A percentile compares a stretch with the other conserved stretches of the same genome.
These are phyloP conservation scores for Pseudogymnoascus sp. DNA, from an alignment of 2,329 filamentous ascomycete genomes.

Conservation along the genomic window DNA sequence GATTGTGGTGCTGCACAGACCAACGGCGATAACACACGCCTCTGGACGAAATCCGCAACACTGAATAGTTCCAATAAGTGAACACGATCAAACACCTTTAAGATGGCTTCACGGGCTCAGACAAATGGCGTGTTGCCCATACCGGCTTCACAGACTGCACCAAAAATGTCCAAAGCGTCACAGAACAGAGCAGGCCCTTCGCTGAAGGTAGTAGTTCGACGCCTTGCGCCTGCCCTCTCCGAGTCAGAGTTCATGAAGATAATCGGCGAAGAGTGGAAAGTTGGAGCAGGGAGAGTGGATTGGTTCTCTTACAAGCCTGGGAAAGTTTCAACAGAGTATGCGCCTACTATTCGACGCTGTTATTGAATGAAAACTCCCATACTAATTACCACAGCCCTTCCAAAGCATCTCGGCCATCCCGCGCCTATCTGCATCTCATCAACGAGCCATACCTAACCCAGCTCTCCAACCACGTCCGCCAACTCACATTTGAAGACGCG, in stretches of 20 bases:
- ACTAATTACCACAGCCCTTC: conserved; percentile 50
- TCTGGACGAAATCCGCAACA: conserved; percentile 4
- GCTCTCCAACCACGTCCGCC: conserved; percentile 64
- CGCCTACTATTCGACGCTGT: conserved; percentile 12
- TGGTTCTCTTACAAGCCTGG: conserved; percentile 68
- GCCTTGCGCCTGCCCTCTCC: conserved; percentile 79
- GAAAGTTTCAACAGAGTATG: conserved; percentile 79
- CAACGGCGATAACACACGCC: background rate
- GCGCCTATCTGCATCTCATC: conserved; percentile 77
- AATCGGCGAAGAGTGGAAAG: conserved; percentile 73
- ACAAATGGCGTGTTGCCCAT: conserved; percentile 48
- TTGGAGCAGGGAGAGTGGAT: conserved; percentile 74
- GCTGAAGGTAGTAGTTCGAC: conserved; percentile 76
- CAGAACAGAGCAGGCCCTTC: conserved; percentile 45
- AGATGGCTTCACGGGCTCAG: conserved; percentile 26
- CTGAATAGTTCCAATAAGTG: background rate
- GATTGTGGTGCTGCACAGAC: conserved; percentile 8
- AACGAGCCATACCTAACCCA: conserved; percentile 58
- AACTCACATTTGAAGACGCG: conserved; percentile 69
- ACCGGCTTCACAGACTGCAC: conserved; percentile 37
- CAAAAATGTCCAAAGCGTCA: conserved; percentile 33
- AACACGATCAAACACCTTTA: background rate
- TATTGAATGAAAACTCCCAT: background rate
- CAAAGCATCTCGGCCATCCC: conserved; percentile 72
- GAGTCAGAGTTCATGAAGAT: conserved; percentile 65